Base-by-base conservation (phyloP, 495 filamentous ascomycete genomes). In the Cercophora samala region DNA sequence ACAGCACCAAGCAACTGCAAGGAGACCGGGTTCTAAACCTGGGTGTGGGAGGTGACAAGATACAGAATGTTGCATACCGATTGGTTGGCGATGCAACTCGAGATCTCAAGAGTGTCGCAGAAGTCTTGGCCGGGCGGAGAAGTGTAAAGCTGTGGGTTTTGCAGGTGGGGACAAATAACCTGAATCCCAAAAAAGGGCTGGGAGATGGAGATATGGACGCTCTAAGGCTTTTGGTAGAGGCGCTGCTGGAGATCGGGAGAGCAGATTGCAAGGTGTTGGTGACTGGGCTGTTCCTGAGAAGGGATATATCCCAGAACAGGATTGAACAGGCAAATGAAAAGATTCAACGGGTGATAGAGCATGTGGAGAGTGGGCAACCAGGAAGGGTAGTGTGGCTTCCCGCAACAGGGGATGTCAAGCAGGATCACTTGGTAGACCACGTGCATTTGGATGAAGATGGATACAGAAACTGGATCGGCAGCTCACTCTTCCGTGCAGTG, bases 111-210 rank as follows among this genome's bases (percentile, higher is more conserved):
- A 58, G 72, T 15, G 64, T 81, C 74, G 21, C 68, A 52, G 64
- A 53, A 0, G 9, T 63, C 5, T 18, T 74, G 5, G 62, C 63
- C n/a, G 54, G 32, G 15, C 3, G 21, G 3, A 66, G 64, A 11
- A 67, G 29, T 18, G 67, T 72, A 23, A 72, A 69, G 56, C 4
- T 77, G 22, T 75, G 75, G 75, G 72, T 79, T 69, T 65, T 72
- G 23, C 72, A 81, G 64, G 46, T 70, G 54, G 62, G 77, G 37
- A 65, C 73, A 63, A 67, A 80, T 72, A 63, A 82, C 22, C 65
- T 80, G 63, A 69, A 67, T 24, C 73, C 70, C 0, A 81, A 66
- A 66, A 76, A 78, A 51, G 80, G 79, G 21, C 75, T 81, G 13
- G 72, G 67, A 1, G 62, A 65, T 15, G 11, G 0, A 5, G 72